A percentile compares a stretch with the other conserved stretches of the same genome.
Evolutionary conservation across 306 rosid genomes (phyloP).

Genomic region (Dicorynia guianensis): DNA sequence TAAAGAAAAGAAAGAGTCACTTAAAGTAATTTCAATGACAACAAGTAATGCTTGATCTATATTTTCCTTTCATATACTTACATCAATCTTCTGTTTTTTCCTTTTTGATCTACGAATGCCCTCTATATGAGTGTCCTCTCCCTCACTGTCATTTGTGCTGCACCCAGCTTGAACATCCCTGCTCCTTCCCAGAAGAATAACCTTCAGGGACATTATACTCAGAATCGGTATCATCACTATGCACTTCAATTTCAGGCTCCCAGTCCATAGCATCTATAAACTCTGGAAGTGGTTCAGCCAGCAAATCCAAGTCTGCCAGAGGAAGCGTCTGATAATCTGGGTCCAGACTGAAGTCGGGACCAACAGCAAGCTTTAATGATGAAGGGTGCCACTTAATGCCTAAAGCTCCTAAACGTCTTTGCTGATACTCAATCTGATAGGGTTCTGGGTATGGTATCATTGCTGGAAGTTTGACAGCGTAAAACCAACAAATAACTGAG

Average conservation of each 20-base stretch:
- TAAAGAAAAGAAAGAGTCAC: slow-evolving; percentile 54
- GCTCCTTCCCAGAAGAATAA: slow-evolving; percentile 74
- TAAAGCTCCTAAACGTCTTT: slow-evolving; percentile 87
- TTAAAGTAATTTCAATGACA: slow-evolving; percentile 30
- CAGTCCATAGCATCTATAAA: slow-evolving; percentile 87
- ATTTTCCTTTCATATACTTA: slow-evolving; percentile 51
- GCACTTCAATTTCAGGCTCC: slow-evolving; percentile 91
- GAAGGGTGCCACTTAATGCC: slow-evolving; percentile 93
- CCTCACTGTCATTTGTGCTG: slow-evolving; percentile 80
- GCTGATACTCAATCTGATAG: slow-evolving; percentile 90
- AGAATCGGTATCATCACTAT: slow-evolving; percentile 87
- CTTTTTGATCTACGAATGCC: slow-evolving; percentile 79
- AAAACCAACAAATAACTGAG: slow-evolving; percentile 47
- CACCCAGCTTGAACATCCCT: slow-evolving; percentile 75
- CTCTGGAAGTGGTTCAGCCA: slow-evolving; percentile 81
- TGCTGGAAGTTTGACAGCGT: slow-evolving; percentile 61
- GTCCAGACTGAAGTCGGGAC: slow-evolving; percentile 93
- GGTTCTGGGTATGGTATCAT: slow-evolving; percentile 98
- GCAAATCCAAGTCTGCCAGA: slow-evolving; percentile 82
- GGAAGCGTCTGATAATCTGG: slow-evolving; percentile 93
- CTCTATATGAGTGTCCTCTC: slow-evolving; percentile 65
- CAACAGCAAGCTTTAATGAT: slow-evolving; percentile 79
- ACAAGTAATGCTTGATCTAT: slow-evolving; percentile 5
- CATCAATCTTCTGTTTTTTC: slow-evolving; percentile 80
- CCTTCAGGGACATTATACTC: slow-evolving; percentile 88